Conservation (phyloP, 1,284 basidiomycete species). For the Limonomyces culmigenus region DNA sequence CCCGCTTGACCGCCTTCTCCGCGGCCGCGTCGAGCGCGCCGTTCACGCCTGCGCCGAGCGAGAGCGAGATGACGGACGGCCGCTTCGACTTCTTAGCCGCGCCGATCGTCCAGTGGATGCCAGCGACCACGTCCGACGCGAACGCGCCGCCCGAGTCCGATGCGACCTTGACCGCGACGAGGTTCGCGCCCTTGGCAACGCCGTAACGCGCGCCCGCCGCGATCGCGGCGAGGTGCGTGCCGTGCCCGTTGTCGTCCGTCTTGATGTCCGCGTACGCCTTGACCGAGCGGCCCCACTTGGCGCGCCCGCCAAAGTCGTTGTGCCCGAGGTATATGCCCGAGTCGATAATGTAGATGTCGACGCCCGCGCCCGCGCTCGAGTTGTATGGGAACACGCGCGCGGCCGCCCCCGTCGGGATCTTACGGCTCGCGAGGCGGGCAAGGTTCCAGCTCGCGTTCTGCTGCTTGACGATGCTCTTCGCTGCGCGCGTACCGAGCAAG, state of each 20-base stretch:
- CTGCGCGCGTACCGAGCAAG: too few species aligned
- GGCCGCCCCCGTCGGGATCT: too few species aligned
- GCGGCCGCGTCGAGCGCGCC: constrained; percentile 50
- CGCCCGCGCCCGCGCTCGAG: constrained; percentile 17
- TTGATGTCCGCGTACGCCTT: constrained; percentile 14
- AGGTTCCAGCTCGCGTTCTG: too few species aligned
- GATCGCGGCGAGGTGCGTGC: constrained; percentile 26
- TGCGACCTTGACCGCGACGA: constrained; percentile 65
- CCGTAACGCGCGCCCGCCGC: constrained; percentile 44
- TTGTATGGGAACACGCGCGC: too few species aligned
- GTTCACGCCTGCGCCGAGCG: constrained; percentile 48
- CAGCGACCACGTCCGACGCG: constrained; percentile 22
- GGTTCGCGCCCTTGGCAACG: constrained; percentile 49
- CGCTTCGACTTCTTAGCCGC: constrained; percentile 30
- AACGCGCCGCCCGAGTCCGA: constrained; percentile 30
- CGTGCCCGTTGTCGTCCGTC: constrained; percentile 40
- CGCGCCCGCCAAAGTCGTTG: constrained; percentile 53
- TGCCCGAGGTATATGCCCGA: constrained; percentile 46
- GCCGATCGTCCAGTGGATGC: constrained; percentile 22
- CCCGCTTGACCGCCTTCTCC: constrained; percentile 10
- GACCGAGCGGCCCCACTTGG: constrained; percentile 43
- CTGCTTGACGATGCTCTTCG: too few species aligned
- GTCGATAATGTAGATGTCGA: constrained; percentile 17
- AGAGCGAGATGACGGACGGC: constrained; percentile 54
- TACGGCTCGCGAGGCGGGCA: too few species aligned